Base-by-base conservation (phyloP, 768 basidiomycete genomes). In the Cystofilobasidium ferigula region DNA sequence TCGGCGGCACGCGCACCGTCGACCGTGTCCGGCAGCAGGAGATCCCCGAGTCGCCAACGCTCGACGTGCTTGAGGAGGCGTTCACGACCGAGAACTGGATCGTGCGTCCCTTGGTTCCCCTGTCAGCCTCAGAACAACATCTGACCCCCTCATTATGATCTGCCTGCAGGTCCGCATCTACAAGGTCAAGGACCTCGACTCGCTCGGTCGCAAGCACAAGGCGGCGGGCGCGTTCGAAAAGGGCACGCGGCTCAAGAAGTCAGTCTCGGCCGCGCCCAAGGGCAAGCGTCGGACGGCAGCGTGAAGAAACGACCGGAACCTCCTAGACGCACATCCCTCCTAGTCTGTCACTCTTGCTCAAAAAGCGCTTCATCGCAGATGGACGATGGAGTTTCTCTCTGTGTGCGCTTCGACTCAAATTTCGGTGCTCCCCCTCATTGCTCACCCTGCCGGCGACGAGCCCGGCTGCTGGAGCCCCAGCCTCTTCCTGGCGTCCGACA, bases 1-100 rank as follows among this genome's bases (percentile, higher is more conserved):
- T 85, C 73, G 91, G 91, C 20, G 83, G 83, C 24, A 80, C 81
- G 20, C 83, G 84, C 61, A 84, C 85, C 8, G 74, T 80, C 45
- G 95, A 99, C 73, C 85, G 94, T 61, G 95, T 98, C 3, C 83
- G 95, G n/a, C 81, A 86, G 58, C 93, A 97, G 75, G 76, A 82
- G 3, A 77, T 98, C 63, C 93, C 95, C 2, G 78, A 80, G 62
- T 78, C 87, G 20, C 88, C 89, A 40, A 86, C 84, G 42, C 79
- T 98, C 40, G 90, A 99, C 75, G 87, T 86, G 71, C 82, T 98
- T 56, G 90, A 99, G 69, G 95, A 99, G 77, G 95, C 94, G 10
- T 99, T 93, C 80, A 99, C 95, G 1, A 89, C 91, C 9, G 95
- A 99, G 79, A 99, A 99, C 77, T 99, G 95, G 95, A 94, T 99